Conservation (phyloP, 2,329 filamentous ascomycete genomes). For the Cladosporium sp. region DNA sequence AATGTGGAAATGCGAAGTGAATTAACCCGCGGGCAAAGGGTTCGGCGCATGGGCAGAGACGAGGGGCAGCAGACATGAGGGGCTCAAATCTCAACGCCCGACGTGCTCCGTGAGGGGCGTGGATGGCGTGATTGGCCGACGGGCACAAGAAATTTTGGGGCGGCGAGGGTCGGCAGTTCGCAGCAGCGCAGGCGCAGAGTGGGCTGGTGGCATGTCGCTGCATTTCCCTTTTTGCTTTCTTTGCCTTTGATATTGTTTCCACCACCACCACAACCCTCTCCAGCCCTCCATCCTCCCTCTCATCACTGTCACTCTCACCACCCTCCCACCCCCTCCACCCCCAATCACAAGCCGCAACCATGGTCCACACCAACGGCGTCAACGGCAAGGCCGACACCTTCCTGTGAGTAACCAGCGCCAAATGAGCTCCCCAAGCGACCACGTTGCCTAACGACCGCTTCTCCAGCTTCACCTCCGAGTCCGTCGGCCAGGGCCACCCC, state of each 20-base stretch:
- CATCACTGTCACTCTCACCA: not conserved
- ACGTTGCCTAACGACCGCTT: constrained; percentile 2
- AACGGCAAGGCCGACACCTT: constrained; percentile 20
- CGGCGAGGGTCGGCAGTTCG: not conserved
- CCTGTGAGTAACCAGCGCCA: constrained; percentile 12
- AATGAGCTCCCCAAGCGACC: not conserved
- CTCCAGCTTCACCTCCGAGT: constrained; percentile 15
- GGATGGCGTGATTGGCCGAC: not conserved
- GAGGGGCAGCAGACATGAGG: not conserved
- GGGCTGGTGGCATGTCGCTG: constrained; percentile 4
- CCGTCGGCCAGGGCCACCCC: constrained; percentile 38
- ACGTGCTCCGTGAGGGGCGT: not conserved
- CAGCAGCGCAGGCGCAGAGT: not conserved
- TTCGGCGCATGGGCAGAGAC: not conserved
- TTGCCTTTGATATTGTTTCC: not conserved
- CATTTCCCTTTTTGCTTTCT: not conserved
- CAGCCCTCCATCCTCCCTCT: not conserved
- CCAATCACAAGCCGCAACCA: constrained; percentile 9
- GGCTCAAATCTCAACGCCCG: constrained; percentile 8
- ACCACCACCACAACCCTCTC: not conserved
- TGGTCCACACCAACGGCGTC: constrained; percentile 19
- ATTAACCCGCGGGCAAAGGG: not conserved
- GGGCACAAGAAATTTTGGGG: not conserved
- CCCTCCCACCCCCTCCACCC: constrained; percentile 8
- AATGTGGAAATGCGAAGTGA: too few species aligned